Evolutionary conservation across 1,139 yeast species (phyloP).

Genomic region (Yamadazyma conglobata): DNA sequence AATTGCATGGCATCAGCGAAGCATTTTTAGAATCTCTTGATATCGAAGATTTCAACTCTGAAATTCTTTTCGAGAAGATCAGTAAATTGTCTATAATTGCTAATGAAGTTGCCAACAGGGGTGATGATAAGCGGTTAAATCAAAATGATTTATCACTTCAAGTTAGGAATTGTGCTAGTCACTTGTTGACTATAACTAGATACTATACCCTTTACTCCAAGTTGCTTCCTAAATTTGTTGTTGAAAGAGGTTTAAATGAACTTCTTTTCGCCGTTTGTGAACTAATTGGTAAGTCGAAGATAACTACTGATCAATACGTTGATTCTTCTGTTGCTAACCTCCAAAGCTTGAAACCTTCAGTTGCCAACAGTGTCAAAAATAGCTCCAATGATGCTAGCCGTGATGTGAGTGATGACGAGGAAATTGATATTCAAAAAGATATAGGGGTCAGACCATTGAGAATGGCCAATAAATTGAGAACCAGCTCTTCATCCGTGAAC

Average conservation of each 20-base stretch:
- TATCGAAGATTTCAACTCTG: constrained; percentile 33
- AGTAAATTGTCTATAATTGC: constrained; percentile 51
- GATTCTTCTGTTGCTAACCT: not conserved
- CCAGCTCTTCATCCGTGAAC: constrained; percentile 10
- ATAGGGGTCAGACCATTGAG: constrained; percentile 56
- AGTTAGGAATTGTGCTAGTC: constrained; percentile 69
- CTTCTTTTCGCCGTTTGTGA: constrained; percentile 72
- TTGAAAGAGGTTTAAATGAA: constrained; percentile 79
- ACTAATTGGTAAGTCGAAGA: constrained; percentile 32
- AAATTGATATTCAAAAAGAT: too few species aligned
- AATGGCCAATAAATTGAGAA: constrained; percentile 47
- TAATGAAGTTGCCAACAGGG: constrained; percentile 45
- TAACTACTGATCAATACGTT: constrained; percentile 7
- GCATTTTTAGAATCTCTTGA: constrained; percentile 36
- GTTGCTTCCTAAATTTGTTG: constrained; percentile 65
- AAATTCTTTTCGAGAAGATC: constrained; percentile 50
- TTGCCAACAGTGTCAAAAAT: not conserved
- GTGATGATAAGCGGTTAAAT: constrained; percentile 33
- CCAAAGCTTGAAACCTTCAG: constrained; percentile 1
- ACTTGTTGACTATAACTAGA: constrained; percentile 74
- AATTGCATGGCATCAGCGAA: constrained; percentile 47
- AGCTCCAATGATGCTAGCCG: not conserved
- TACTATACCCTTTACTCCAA: constrained; percentile 65
- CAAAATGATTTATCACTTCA: constrained; percentile 35
- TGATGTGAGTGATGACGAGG: constrained; percentile 14